Percentiles rank a stretch among this genome's conserved stretches.
These are phyloP conservation scores for Mortierella alpina DNA, from an alignment of 192 early-diverging fungal genomes.

Conservation along the genomic window DNA sequence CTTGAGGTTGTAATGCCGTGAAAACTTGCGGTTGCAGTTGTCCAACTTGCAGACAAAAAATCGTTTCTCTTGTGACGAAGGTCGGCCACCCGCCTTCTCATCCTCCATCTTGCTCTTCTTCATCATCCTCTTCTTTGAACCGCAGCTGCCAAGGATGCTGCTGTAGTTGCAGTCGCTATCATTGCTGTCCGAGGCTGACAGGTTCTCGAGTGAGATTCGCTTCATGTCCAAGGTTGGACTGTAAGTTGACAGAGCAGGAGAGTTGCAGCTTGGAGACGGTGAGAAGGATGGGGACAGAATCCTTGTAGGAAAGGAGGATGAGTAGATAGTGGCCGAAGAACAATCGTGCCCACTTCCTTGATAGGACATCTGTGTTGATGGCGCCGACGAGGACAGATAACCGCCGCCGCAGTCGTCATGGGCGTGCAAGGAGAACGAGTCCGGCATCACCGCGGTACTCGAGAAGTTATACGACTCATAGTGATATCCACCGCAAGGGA, in stretches of 20 bases:
- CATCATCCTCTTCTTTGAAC: not conserved
- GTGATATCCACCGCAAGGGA: no score
- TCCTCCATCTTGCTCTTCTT: not conserved
- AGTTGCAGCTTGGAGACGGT: slow-evolving; percentile 1
- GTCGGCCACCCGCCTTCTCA: not conserved
- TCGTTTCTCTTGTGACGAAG: not conserved
- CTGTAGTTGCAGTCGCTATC: not conserved
- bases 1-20: slow-evolving; percentile 75
- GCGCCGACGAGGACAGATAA: no score
- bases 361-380: not conserved
- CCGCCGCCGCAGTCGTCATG: no score
- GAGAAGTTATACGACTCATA: no score
- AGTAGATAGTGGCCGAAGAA: not conserved
- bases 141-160: not conserved
- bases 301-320: not conserved
- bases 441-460: no score
- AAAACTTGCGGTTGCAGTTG: slow-evolving; percentile 72
- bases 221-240: slow-evolving; percentile 7
- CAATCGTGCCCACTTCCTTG: no score
- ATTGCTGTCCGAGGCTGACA: slow-evolving; percentile 9
- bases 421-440: no score
- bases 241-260: not conserved
- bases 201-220: slow-evolving; percentile 7
- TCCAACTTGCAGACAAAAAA: slow-evolving; percentile 12
- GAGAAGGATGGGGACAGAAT: not conserved